Evolutionary conservation across 2,329 filamentous ascomycete genomes (phyloP).

Genomic region (Penicillium janthinellum): DNA sequence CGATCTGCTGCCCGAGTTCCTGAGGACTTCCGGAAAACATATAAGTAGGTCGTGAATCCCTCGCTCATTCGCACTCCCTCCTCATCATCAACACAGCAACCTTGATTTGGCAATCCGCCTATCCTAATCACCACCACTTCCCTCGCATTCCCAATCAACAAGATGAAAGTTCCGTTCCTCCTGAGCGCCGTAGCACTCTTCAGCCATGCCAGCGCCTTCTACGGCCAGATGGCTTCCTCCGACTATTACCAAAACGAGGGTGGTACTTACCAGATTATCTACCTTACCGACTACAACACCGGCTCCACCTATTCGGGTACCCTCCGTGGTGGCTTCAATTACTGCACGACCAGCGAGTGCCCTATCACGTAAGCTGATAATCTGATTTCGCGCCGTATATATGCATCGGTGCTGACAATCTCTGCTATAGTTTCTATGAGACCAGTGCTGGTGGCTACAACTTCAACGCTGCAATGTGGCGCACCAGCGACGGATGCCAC

Average conservation of each 20-base stretch:
- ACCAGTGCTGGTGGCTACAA: constrained; percentile 7
- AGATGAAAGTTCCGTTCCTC: constrained; percentile 8
- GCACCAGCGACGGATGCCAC: constrained; percentile 11
- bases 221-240: constrained; percentile 12
- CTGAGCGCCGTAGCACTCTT: constrained; percentile 4
- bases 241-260: constrained; percentile 4
- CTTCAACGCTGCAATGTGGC: constrained; percentile 9
- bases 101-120: too few species aligned
- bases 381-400: too few species aligned
- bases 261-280: constrained; percentile 8
- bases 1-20: too few species aligned
- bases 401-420: too few species aligned
- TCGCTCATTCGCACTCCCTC: not conserved
- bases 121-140: too few species aligned
- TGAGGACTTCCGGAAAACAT: not conserved
- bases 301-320: constrained; percentile 8
- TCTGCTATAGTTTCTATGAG: constrained; percentile 3
- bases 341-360: too few species aligned
- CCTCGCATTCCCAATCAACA: not conserved
- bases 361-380: too few species aligned
- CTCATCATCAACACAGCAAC: not conserved
- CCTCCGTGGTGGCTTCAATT: too few species aligned
- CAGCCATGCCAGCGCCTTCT: constrained; percentile 9
- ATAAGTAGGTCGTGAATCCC: not conserved
- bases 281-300: constrained; percentile 13